Evolutionary conservation across 2,329 filamentous ascomycete species (phyloP), one percentile per base, ranked within the genome.

Genomic region (Aspergillus pseudoglaucus): DNA sequence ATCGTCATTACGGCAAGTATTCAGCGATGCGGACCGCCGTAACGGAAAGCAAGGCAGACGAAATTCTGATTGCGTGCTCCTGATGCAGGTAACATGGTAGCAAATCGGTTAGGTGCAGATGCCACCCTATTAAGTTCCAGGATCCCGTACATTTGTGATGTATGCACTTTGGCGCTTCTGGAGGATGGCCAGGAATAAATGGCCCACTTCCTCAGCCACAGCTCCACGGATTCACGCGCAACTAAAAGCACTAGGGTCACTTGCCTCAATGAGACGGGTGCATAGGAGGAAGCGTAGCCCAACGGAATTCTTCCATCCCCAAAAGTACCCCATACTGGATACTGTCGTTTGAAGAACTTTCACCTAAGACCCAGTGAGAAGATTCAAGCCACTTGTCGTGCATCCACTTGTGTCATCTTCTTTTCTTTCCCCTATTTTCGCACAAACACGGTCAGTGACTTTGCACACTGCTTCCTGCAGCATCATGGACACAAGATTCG

Each of bases 21-120:
- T 30, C 25, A 30, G 25, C 25, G 10, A 30, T 30, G 25, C 25
- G 25, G 25, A 30, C 25, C 12, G 25, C 25, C 25, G 33, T 14
- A 6, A 37, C 33, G n/a, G 33, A 41, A 41, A 18, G 18, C 20
- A 23, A 23, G 10, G 17, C 22, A 22, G 39, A 46, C 37, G 43
- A 41, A n/a, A 39, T 41, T 51, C 25, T 30, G 25, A 46, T 56
- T 45, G 45, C 38, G 45, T 48, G 22, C 47, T 49, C 44, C 40
- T 50, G 47, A 48, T 46, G 35, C 51, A 46, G 52, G 55, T 55
- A 49, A 48, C 47, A 50, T 47, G 47, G 53, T 53, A 55, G 45
- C 48, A 57, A 17, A 51, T 48, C 52, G 55, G 56, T 45, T 53
- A 56, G 49, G 51, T 55, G 54, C 53, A 57, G 52, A 50, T 48